Percentiles rank a stretch among this genome's conserved stretches.
phyloP scores from a whole-genome alignment of 345 rosid genomes.

The Camelina sativa region DNA sequence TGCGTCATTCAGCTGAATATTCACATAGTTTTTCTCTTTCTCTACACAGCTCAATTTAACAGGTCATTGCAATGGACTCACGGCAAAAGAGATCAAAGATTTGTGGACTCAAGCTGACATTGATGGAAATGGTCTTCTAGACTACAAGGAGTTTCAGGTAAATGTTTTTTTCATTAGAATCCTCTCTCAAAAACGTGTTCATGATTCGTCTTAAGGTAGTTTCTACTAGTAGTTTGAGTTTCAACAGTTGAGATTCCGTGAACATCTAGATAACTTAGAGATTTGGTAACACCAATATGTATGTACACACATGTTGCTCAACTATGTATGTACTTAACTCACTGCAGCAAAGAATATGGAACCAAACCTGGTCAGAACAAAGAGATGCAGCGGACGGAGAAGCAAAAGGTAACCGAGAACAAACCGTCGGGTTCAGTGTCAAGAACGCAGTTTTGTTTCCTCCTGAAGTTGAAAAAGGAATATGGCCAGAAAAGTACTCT shows the following conservation, averaged over 20 bases:
- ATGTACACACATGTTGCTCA: constrained; percentile 7
- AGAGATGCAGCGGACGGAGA: constrained; percentile 46
- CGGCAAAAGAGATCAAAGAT: constrained; percentile 70
- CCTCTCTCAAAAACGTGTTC: constrained; percentile 3
- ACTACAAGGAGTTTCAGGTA: constrained; percentile 91
- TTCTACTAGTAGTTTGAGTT: neutral
- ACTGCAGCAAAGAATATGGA: constrained; percentile 86
- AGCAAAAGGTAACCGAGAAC: constrained; percentile 50
- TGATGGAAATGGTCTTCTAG: constrained; percentile 73
- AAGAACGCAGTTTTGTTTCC: constrained; percentile 80
- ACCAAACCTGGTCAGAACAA: constrained; percentile 57
- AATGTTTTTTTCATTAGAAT: constrained; percentile 21
- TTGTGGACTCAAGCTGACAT: constrained; percentile 86
- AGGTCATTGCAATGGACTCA: constrained; percentile 74
- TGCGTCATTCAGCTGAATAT: constrained; percentile 7
- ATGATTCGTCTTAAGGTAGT: neutral
- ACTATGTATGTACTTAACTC: neutral
- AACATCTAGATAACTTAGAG: neutral
- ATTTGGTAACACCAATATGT: neutral
- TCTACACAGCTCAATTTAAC: constrained; percentile 69
- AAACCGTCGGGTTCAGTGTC: constrained; percentile 68
- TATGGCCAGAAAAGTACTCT: constrained; percentile 76
- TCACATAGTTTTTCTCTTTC: constrained; percentile 19
- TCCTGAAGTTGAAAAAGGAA: constrained; percentile 75
- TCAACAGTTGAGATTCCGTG: neutral